Conservation (phyloP, 805 yeast genomes). For the Cyberlindnera xylosilytica region DNA sequence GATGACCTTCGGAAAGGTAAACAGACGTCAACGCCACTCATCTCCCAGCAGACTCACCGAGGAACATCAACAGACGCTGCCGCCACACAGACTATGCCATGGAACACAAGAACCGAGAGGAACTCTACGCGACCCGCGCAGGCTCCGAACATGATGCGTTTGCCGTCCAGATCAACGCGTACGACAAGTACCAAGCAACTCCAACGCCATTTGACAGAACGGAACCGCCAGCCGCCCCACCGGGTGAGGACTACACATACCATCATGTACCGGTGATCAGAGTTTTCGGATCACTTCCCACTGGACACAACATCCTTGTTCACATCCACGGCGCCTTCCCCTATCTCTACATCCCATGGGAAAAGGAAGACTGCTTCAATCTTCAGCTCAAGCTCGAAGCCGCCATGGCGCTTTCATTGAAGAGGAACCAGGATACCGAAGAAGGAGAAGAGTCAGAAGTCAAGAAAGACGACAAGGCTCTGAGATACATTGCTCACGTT, state of each 20-base stretch:
- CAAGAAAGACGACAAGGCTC: slow-evolving; percentile 8
- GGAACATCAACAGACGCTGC: neutral
- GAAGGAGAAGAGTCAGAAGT: slow-evolving; percentile 5
- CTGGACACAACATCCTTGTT: slow-evolving; percentile 56
- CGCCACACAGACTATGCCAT: slow-evolving; percentile 5
- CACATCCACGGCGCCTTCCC: slow-evolving; percentile 89
- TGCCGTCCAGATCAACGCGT: slow-evolving; percentile 54
- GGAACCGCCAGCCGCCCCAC: slow-evolving; percentile 23
- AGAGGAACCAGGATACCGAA: slow-evolving; percentile 16
- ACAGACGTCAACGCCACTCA: neutral
- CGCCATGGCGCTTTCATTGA: slow-evolving; percentile 38
- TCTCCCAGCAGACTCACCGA: neutral
- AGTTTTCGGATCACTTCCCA: slow-evolving; percentile 65
- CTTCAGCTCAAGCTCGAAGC: slow-evolving; percentile 45
- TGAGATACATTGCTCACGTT: slow-evolving; percentile 54
- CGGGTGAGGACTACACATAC: slow-evolving; percentile 26
- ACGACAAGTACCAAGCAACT: slow-evolving; percentile 60
- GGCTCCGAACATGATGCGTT: slow-evolving; percentile 11
- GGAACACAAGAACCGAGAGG: slow-evolving; percentile 17
- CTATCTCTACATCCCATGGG: slow-evolving; percentile 66
- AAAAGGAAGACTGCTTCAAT: slow-evolving; percentile 40
- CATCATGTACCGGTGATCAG: slow-evolving; percentile 70
- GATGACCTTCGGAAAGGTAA: slow-evolving; percentile 1
- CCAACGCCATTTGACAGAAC: slow-evolving; percentile 53
- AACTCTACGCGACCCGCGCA: slow-evolving; percentile 13